Evolutionary conservation across 371 early-diverging fungal genomes (phyloP), one percentile per base, ranked within the genome.

Genomic region (Umbelopsis sp.): DNA sequence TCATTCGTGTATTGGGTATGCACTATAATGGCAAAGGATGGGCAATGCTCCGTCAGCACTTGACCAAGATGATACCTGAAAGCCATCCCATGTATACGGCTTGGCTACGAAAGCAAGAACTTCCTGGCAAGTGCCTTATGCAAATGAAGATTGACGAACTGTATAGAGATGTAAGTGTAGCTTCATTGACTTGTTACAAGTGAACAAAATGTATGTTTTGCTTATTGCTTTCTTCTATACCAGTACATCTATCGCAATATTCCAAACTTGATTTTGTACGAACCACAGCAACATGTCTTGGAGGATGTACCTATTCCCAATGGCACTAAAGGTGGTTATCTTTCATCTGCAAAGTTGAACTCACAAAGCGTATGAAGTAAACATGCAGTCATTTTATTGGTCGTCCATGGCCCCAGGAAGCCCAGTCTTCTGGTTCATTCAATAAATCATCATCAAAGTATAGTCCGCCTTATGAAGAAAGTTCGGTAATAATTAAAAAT

Each of bases 101-200:
- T 29, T 91, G 87, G 77, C 72, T 86, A 73, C 76, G 74, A 52
- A 69, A 73, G 20, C 70, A 68, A 12, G 70, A 69, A 32, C 80
- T 87, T 18, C 80, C 86, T 38, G 80, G 83, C 63, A 92, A 92
- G 68, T 87, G 86, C 73, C 80, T 92, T 66, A 73, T 92, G 29
- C 76, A 81, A 22, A 91, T 92, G 92, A 92, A 92, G 79, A 75
- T 87, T 35, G 87, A 87, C 38, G 89, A 87, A 20, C 82, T 90
- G 9, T 90, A 89, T 68, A 82, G 89, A 53, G 89, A 90, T 78
- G 86, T 85, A 80, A 83, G 82, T 48, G 20, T 20, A 80, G 6
- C 22, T n/a, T 44, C 35, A 32, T 18, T 44, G 14, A 1, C 1
- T 35, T n/a, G 10, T 7, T 44, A 22, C 5, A 44, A 3, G 2